Percentiles rank a stretch among this genome's conserved stretches.
phyloP scores from a whole-genome alignment of 495 filamentous ascomycete species.

The Cercophora scortea region DNA sequence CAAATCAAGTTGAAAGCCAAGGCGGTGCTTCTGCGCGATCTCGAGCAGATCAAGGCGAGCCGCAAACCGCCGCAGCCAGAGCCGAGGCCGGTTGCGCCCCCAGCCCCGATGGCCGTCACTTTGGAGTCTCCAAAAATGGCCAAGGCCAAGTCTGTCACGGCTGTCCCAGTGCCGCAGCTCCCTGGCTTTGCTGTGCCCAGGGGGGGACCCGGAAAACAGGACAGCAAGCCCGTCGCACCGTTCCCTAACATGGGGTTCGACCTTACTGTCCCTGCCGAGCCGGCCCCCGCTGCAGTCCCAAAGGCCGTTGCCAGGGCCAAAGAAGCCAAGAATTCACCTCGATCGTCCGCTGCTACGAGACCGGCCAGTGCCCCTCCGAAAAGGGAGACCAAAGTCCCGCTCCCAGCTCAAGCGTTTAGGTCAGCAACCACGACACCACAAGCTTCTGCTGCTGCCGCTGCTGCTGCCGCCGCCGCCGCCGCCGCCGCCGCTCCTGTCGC shows the following conservation, averaged over 20 bases:
- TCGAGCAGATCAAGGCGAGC: slow-evolving; percentile 27
- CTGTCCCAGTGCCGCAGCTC: slow-evolving; percentile 5
- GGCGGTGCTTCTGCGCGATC: slow-evolving; percentile 34
- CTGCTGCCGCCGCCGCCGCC: neutral
- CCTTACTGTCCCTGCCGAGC: slow-evolving; percentile 13
- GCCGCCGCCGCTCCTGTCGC: neutral
- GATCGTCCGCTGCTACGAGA: slow-evolving; percentile 5
- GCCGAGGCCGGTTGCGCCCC: slow-evolving; percentile 21
- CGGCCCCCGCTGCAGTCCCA: slow-evolving; percentile 15
- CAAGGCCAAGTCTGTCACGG: neutral
- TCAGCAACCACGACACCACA: slow-evolving; percentile 3
- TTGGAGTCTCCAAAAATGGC: slow-evolving; percentile 13
- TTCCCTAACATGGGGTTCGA: slow-evolving; percentile 42
- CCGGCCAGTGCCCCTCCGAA: slow-evolving; percentile 14
- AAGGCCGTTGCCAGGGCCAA: slow-evolving; percentile 11
- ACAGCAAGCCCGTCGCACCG: slow-evolving; percentile 34
- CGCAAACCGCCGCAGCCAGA: slow-evolving; percentile 10
- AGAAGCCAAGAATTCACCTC: slow-evolving; percentile 10
- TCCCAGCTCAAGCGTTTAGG: slow-evolving; percentile 24
- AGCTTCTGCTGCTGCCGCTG: neutral
- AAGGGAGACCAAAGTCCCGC: slow-evolving; percentile 29
- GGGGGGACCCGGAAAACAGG: slow-evolving; percentile 12
- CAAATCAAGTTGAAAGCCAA: slow-evolving; percentile 29
- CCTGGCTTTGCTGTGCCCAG: neutral
- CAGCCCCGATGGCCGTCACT: slow-evolving; percentile 28